Evolutionary conservation across 176 grass and related monocot species (phyloP), one percentile per base, ranked within the genome.

Genomic region (Ananas comosus): DNA sequence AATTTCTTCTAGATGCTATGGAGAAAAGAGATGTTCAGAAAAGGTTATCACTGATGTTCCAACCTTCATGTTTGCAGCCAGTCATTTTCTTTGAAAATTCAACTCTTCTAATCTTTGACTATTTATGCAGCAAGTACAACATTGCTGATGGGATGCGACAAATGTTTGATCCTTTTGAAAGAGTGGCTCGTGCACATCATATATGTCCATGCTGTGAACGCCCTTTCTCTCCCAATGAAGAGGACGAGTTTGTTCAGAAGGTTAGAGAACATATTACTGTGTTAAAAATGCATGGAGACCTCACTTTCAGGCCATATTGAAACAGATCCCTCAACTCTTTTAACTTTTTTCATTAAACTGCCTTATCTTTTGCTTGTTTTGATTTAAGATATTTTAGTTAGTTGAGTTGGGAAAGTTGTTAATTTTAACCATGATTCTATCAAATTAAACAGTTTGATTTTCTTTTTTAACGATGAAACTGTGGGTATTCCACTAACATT

Each of bases 181-280:
- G 77, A 74, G 71, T 91, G 66, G 92, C 88, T 69, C 85, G 92
- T 72, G 64, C 89, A 57, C 72, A 78, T 66, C 91, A 96, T 79
- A 82, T 80, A 51, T 96, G 92, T 50, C 92, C 92, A 47, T 96
- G 88, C 27, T 96, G 92, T 80, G 88, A 96, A 53, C 85, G 92
- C 11, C 80, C 79, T 80, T 96, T 96, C 79, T 89, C 88, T 33
- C 85, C 85, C 70, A 79, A 91, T 48, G 92, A 96, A 81, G 92
- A 91, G 78, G 92, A 96, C 78, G 64, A 86, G 23, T 96, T 91
- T 27, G 76, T 96, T 50, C 77, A 83, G 54, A 96, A 96, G 79
- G 92, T 96, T 71, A 42, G 75, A 69, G 27, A 48, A 49, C 48
- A 69, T 65, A 66, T 73, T 65, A 56, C 27, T 50, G 51, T 56